Base-by-base conservation (phyloP, 768 basidiomycete genomes). In the Tricholoma furcatifolium region DNA sequence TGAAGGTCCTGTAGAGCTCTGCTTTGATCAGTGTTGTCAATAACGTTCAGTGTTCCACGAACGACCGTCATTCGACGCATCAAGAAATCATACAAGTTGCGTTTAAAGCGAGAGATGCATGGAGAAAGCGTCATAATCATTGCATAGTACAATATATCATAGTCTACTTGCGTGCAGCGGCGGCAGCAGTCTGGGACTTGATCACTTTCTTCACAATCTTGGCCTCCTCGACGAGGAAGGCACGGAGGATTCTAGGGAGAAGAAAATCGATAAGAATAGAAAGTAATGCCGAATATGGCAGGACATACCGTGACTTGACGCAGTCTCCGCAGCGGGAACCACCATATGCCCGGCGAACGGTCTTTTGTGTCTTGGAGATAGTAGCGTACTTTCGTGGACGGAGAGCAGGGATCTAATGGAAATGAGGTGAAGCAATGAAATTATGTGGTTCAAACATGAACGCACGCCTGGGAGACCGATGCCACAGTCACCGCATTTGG, bases 201-300 rank as follows among this genome's bases (percentile, higher is more conserved):
- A 98, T 94, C 63, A 98, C 96, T 76, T 84, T 88, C 87, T 99
- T 99, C 69, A 99, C 97, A 65, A 99, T 98, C 81, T 98, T 98
- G 41, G 97, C 97, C 80, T 99, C 97, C 81, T 98, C 97, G 36
- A 99, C 91, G 55, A 99, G 76, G 87, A 99, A 99, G 58, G 97
- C 94, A 55, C 97, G 91, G 63, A 98, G 88, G 64, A 99, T 95
- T 58, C 97, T 98, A 58, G 0, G 45, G 7, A 2, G 23, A 18
- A 32, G n/a, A 45, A 50, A 31, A 60, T 52, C 35, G 23, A 24
- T 6, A 42, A 6, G 39, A 58, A 58, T 44, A 57, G 21, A 12
- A n/a, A 11, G 17, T 40, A 24, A 43, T 23, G 32, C 17, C 18
- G 12, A 7, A 17, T 36, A 14, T n/a, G n/a, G n/a, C n/a, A 35